Percentiles rank a stretch among this genome's conserved stretches.
Conservation (phyloP, 1,284 basidiomycete genomes). For the Sanguinoderma infundibulare region DNA sequence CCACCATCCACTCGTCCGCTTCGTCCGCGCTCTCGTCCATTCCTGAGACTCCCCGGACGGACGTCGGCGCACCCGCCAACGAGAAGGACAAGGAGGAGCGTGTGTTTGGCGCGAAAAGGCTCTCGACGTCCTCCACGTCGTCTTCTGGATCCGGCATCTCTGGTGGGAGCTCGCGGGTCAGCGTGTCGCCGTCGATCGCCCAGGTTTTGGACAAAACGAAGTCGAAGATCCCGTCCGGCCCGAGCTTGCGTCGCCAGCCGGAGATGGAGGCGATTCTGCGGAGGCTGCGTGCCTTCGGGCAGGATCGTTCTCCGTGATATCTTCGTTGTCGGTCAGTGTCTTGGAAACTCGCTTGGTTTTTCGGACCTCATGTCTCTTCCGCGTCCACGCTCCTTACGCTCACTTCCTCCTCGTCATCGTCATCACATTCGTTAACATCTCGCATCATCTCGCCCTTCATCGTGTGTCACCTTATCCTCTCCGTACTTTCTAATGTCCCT, state of each 20-base stretch:
- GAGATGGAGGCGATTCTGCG: slow-evolving; percentile 33
- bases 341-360: background rate
- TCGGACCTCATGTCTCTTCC: background rate
- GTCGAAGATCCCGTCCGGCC: slow-evolving; percentile 1
- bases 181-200: slow-evolving; percentile 36
- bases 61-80: background rate
- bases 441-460: background rate
- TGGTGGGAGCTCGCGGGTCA: slow-evolving; percentile 25
- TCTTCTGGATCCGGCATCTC: slow-evolving; percentile 14
- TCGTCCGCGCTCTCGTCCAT: slow-evolving; percentile 34
- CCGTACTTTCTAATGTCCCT: background rate
- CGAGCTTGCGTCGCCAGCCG: slow-evolving; percentile 17
- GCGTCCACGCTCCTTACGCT: background rate
- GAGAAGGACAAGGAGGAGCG: background rate
- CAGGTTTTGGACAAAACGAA: slow-evolving; percentile 34
- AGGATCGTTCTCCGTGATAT: slow-evolving; percentile 8
- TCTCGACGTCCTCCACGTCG: slow-evolving; percentile 36
- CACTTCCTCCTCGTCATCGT: background rate
- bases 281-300: slow-evolving; percentile 31
- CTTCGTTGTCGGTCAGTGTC: background rate
- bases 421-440: background rate
- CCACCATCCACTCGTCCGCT: slow-evolving; percentile 31
- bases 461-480: background rate
- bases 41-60: slow-evolving; percentile 30
- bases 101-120: slow-evolving; percentile 22